phyloP scores from a whole-genome alignment of 495 filamentous ascomycete genomes.

The Neurospora sp. region DNA sequence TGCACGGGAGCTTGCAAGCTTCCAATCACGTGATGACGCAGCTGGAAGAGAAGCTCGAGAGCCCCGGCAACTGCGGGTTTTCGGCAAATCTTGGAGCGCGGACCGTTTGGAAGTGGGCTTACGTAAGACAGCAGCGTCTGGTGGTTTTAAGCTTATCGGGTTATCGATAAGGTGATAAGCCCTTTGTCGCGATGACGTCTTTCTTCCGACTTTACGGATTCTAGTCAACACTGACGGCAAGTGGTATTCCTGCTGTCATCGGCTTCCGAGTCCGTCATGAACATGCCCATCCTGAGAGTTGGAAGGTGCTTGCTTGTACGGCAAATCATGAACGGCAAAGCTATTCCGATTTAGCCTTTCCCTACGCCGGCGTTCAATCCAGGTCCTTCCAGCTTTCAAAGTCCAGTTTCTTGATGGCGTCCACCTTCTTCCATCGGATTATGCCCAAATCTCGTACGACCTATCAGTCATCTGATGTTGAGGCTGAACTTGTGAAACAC shows the following conservation, averaged over 20 bases:
- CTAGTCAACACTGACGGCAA: neutral
- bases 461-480: neutral
- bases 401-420: neutral
- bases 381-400: neutral
- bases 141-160: neutral
- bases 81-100: neutral
- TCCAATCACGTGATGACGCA: neutral
- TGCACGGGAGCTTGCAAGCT: conserved; percentile 8
- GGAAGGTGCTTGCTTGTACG: neutral
- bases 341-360: neutral
- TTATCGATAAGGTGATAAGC: neutral
- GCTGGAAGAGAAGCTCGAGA: neutral
- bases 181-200: neutral
- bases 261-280: too few species aligned
- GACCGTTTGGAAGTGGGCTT: neutral
- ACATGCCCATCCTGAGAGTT: neutral
- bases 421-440: neutral
- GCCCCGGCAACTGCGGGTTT: neutral
- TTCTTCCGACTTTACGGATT: neutral
- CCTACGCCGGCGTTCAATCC: neutral
- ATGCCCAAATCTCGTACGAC: neutral
- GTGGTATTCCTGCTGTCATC: neutral
- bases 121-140: neutral
- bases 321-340: neutral
- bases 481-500: neutral